phyloP scores from a whole-genome alignment of 345 rosid genomes.

The Nephelium lappaceum region DNA sequence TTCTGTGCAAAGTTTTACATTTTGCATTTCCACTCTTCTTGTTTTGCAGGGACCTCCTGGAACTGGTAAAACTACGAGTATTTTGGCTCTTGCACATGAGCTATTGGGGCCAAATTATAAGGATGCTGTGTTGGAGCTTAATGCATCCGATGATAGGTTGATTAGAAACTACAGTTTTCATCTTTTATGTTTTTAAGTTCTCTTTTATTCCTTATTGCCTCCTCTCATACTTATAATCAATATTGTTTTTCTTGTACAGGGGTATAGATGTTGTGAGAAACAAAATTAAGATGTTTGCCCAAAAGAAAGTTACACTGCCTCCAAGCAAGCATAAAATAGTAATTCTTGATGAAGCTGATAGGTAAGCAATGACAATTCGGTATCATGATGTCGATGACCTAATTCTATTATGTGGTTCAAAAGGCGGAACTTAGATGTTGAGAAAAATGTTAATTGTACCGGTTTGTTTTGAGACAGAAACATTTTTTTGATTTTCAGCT shows the following conservation, averaged over 20 bases:
- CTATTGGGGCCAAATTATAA: conserved; percentile 77
- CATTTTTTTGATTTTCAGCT: not conserved
- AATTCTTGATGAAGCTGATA: conserved; percentile 96
- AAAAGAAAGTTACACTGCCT: conserved; percentile 89
- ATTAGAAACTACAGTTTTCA: not conserved
- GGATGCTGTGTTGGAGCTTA: conserved; percentile 91
- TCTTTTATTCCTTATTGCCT: not conserved
- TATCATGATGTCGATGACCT: not conserved
- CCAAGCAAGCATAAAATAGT: conserved; percentile 90
- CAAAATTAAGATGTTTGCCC: conserved; percentile 99
- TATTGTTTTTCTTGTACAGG: conserved; percentile 38
- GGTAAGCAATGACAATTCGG: conserved; percentile 42
- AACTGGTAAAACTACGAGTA: conserved; percentile 95
- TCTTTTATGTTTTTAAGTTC: conserved; percentile 4
- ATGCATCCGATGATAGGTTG: conserved; percentile 97
- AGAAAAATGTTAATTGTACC: not conserved
- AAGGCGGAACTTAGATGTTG: not conserved
- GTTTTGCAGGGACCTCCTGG: conserved; percentile 91
- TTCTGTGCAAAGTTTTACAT: too few relatives aligned
- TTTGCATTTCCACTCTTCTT: not conserved
- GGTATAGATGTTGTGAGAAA: conserved; percentile 95
- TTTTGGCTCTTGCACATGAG: conserved; percentile 96
- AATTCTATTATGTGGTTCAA: too few relatives aligned
- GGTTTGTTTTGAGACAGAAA: not conserved
- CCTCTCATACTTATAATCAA: conserved; percentile 1